Evolutionary conservation across 805 yeast species (phyloP).

Genomic region (Dipodascus albidus): DNA sequence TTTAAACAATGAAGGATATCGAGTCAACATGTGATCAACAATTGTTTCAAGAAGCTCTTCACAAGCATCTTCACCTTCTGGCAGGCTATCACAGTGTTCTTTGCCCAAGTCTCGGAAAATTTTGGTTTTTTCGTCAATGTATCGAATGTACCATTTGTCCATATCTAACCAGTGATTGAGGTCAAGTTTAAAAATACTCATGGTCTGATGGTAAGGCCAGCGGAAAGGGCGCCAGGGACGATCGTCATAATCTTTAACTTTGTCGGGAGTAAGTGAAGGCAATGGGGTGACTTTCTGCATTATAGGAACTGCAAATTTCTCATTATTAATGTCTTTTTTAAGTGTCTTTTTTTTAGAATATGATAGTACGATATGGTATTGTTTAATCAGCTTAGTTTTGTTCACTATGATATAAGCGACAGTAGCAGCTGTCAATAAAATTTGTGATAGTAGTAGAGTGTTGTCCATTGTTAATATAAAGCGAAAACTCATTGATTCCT

Average conservation of each 20-base stretch:
- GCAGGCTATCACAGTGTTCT: constrained; percentile 53
- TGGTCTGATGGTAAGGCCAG: constrained; percentile 73
- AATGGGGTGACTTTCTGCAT: constrained; percentile 31
- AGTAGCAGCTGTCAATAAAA: background rate
- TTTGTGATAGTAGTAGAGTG: background rate
- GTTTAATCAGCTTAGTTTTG: no score
- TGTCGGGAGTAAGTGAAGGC: constrained; percentile 50
- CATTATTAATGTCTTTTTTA: no score
- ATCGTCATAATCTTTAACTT: constrained; percentile 53
- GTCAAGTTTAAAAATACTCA: constrained; percentile 63
- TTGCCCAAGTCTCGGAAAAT: constrained; percentile 47
- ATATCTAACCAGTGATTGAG: constrained; percentile 69
- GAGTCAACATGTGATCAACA: constrained; percentile 42
- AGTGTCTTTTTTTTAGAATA: no score
- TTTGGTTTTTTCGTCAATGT: constrained; percentile 50
- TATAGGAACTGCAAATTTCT: no score
- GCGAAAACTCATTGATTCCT: no score
- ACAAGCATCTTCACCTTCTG: constrained; percentile 48
- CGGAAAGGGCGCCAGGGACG: constrained; percentile 76
- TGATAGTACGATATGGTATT: no score
- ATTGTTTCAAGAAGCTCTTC: constrained; percentile 54
- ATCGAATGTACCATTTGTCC: constrained; percentile 64
- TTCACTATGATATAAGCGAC: background rate
- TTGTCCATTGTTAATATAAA: background rate
- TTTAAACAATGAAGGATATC: constrained; percentile 56